These are phyloP conservation scores for Sapria himalayana DNA, from an alignment of 345 rosid species.

Conservation along the genomic window DNA sequence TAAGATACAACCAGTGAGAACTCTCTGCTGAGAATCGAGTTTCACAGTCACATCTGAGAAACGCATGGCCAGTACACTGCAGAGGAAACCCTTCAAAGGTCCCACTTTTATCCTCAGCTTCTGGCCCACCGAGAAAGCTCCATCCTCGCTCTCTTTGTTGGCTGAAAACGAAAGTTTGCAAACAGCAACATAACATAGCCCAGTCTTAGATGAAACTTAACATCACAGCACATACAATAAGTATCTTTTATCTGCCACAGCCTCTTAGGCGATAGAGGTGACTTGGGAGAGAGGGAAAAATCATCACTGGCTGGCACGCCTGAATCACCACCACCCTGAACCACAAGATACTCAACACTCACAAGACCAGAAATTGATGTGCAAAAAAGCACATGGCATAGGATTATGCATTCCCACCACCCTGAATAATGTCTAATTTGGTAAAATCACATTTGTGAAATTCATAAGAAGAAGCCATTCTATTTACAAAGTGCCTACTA, in stretches of 20 bases:
- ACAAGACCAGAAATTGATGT: not conserved
- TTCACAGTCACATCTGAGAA: constrained; percentile 73
- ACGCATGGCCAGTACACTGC: constrained; percentile 70
- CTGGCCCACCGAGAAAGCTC: constrained; percentile 64
- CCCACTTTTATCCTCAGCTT: constrained; percentile 78
- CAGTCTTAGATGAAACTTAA: too few species aligned
- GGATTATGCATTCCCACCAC: too few species aligned
- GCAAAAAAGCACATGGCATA: not conserved
- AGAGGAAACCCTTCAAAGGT: constrained; percentile 81
- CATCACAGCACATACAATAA: constrained; percentile 27
- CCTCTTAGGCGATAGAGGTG: constrained; percentile 46
- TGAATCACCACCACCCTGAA: constrained; percentile 40
- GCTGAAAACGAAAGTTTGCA: constrained; percentile 43
- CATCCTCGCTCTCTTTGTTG: constrained; percentile 44
- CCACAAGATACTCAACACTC: constrained; percentile 4
- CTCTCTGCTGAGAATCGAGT: constrained; percentile 72
- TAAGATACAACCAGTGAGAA: constrained; percentile 43
- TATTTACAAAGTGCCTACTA: too few species aligned
- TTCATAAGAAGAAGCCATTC: too few species aligned
- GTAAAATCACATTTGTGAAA: too few species aligned
- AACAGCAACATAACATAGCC: too few species aligned
- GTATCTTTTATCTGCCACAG: constrained; percentile 36
- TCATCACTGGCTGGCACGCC: constrained; percentile 36
- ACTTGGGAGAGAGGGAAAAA: constrained; percentile 51
- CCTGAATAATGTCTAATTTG: too few species aligned